Evolutionary conservation across 192 early-diverging fungal genomes (phyloP).

Genomic region (Paraglomus occultum): DNA sequence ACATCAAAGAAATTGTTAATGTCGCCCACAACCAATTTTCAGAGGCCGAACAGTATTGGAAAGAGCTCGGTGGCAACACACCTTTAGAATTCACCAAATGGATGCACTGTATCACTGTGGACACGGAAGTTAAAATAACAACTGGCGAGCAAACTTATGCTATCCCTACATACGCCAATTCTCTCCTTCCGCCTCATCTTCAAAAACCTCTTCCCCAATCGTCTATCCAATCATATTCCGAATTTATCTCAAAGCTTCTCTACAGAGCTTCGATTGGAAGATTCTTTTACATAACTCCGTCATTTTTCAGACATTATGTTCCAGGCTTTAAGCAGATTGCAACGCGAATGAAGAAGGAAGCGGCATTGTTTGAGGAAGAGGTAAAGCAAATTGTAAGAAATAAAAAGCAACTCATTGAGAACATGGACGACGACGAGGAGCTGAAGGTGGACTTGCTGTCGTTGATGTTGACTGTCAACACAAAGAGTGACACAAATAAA

Average conservation of each 20-base stretch:
- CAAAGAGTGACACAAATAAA: neutral
- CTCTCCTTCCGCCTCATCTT: neutral
- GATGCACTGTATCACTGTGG: neutral
- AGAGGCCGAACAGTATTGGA: slow-evolving; percentile 6
- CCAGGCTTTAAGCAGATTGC: neutral
- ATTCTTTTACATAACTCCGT: neutral
- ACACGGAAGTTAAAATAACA: neutral
- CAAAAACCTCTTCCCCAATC: neutral
- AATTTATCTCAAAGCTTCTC: neutral
- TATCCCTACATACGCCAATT: neutral
- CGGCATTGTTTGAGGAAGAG: neutral
- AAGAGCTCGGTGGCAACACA: neutral
- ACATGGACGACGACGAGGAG: neutral
- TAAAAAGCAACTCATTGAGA: neutral
- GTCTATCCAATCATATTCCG: neutral
- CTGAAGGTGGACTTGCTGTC: neutral
- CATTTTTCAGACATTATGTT: neutral
- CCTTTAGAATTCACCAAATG: slow-evolving; percentile 3
- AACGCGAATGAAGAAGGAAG: neutral
- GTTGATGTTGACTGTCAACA: neutral
- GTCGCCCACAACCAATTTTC: neutral
- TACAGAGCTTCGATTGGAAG: neutral
- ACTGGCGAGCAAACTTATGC: neutral
- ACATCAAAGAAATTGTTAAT: neutral
- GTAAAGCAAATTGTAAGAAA: neutral